Evolutionary conservation across 1,139 yeast genomes (phyloP).

Genomic region (Debaryomyces robertsiae): DNA sequence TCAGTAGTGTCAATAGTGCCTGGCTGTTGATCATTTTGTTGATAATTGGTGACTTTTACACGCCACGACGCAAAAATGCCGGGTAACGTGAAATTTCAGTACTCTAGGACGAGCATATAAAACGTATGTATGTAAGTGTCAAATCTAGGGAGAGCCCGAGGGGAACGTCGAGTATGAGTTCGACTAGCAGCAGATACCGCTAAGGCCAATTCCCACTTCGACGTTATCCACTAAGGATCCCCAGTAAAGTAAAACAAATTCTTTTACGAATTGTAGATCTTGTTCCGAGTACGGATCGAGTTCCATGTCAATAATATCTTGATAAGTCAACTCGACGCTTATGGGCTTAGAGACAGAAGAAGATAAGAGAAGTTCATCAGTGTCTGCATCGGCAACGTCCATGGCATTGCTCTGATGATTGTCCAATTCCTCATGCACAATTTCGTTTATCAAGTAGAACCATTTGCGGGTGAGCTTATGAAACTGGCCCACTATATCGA

Average conservation of each 20-base stretch:
- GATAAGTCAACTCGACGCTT: slow-evolving; percentile 46
- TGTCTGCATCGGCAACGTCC: background rate
- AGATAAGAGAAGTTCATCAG: slow-evolving; percentile 8
- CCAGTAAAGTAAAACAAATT: slow-evolving; percentile 62
- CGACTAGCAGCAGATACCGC: slow-evolving; percentile 33
- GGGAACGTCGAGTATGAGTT: too few relatives aligned
- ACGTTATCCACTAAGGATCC: slow-evolving; percentile 35
- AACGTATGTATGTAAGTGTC: too few relatives aligned
- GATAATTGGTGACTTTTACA: slow-evolving; percentile 9
- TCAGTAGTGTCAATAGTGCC: slow-evolving; percentile 2
- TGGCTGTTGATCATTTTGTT: slow-evolving; percentile 7
- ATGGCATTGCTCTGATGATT: slow-evolving; percentile 12
- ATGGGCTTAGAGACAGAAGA: slow-evolving; percentile 18
- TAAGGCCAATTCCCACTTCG: slow-evolving; percentile 37
- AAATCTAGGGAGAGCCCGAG: too few relatives aligned
- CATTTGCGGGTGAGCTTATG: slow-evolving; percentile 54
- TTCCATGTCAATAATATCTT: slow-evolving; percentile 71
- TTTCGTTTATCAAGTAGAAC: slow-evolving; percentile 41
- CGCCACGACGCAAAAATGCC: slow-evolving; percentile 11
- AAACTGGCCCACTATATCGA: slow-evolving; percentile 56
- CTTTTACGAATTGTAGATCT: slow-evolving; percentile 59
- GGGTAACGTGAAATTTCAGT: slow-evolving; percentile 7
- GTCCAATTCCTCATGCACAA: slow-evolving; percentile 34
- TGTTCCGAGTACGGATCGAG: slow-evolving; percentile 66
- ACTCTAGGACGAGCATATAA: too few relatives aligned